Base-by-base conservation (phyloP, 495 filamentous ascomycete species). In the Bombardia bombarda region DNA sequence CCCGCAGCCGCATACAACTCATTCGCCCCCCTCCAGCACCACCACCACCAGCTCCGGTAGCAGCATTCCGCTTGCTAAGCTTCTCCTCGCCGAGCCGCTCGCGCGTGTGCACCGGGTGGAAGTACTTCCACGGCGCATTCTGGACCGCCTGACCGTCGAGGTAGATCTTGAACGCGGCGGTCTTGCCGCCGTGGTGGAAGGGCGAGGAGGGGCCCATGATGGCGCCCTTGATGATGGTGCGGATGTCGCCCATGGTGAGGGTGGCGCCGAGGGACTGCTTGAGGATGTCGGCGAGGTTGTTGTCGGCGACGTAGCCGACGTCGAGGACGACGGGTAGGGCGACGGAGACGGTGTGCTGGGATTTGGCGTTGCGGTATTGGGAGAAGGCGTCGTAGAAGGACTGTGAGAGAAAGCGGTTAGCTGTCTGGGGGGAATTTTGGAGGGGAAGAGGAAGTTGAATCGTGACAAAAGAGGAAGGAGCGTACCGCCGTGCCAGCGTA, bases 341-440 rank as follows among this genome's bases (percentile, higher is more conserved):
- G 21, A 83, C 60, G 13, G 69, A 72, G 1, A 71, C 64, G 13
- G 70, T 67, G 7, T 70, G 68, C 2, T 72, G 58, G 5, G 68
- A 70, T 23, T 53, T 61, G 1, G 60, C 49, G 14, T 62, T 60
- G 0, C 73, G 63, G 58, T 73, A 58, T 40, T 70, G 70, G 0
- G 68, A 65, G 19, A 79, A 57, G 1, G 68, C 68, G 46, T 79
- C 75, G 5, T 80, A 63, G 61, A 77, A 84, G 38, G 73, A 73
- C 53, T 82, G 83, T 17, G 75, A n/a, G n/a, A n/a, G n/a, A n/a
- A n/a, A n/a, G n/a, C n/a, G n/a, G n/a, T n/a, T n/a, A n/a, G n/a
- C n/a, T n/a, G n/a, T n/a, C n/a, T n/a, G n/a, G n/a, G n/a, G n/a
- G n/a, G n/a, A n/a, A n/a, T n/a, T n/a, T n/a, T n/a, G n/a, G n/a